These are phyloP conservation scores for Pseudogymnoascus sp. DNA, from an alignment of 2,329 filamentous ascomycete genomes.

Conservation along the genomic window DNA sequence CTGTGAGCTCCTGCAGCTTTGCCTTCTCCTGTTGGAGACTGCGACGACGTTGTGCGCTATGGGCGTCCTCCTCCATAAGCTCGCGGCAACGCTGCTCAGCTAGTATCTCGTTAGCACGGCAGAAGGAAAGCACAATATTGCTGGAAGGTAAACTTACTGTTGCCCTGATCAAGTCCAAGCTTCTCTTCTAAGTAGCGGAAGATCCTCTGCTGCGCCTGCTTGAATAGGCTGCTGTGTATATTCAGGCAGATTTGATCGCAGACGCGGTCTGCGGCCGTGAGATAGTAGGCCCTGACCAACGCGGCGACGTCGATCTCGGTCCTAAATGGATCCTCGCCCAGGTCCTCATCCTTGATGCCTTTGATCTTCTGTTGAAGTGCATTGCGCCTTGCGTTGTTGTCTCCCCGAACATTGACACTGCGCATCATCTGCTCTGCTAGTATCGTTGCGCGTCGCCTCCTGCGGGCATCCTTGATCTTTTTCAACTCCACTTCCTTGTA, in stretches of 20 bases:
- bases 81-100: slow-evolving; percentile 11
- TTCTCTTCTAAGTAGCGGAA: slow-evolving; percentile 11
- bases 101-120: slow-evolving; percentile 1
- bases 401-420: not conserved
- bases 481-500: slow-evolving; percentile 41
- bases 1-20: slow-evolving; percentile 10
- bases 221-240: slow-evolving; percentile 14
- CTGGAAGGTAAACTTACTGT: slow-evolving; percentile 12
- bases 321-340: slow-evolving; percentile 52
- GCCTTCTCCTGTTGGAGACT: slow-evolving; percentile 9
- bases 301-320: slow-evolving; percentile 56
- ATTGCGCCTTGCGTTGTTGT: not conserved
- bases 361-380: slow-evolving; percentile 6
- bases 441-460: slow-evolving; percentile 42
- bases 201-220: slow-evolving; percentile 10
- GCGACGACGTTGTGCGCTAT: slow-evolving; percentile 5
- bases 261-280: slow-evolving; percentile 57
- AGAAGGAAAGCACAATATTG: too few species aligned
- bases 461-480: slow-evolving; percentile 41
- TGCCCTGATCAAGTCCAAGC: slow-evolving; percentile 12
- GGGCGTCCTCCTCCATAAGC: slow-evolving; percentile 13
- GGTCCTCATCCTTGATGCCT: slow-evolving; percentile 23
- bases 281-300: slow-evolving; percentile 62
- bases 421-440: slow-evolving; percentile 20
- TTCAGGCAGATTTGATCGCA: slow-evolving; percentile 39